Conservation (phyloP, 2,329 filamentous ascomycete species). For the Periconia digitata region DNA sequence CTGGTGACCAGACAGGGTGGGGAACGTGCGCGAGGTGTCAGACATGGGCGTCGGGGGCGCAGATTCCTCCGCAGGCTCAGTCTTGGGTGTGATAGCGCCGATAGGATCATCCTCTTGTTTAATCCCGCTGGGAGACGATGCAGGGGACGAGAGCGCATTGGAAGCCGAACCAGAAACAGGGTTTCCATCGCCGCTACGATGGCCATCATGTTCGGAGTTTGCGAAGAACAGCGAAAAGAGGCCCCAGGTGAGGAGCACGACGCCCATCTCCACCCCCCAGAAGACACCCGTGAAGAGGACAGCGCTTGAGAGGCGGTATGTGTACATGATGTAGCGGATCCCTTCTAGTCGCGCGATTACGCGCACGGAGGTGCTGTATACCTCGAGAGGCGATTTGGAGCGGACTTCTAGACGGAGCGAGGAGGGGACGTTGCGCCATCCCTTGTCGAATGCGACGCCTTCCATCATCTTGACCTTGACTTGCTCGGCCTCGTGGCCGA, state of each 20-base stretch:
- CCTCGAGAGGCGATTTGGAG: slow-evolving; percentile 68
- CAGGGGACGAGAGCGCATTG: too few relatives aligned
- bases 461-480: slow-evolving; percentile 75
- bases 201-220: slow-evolving; percentile 10
- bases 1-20: slow-evolving; percentile 48
- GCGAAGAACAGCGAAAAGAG: slow-evolving; percentile 50
- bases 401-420: slow-evolving; percentile 68
- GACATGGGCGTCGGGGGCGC: slow-evolving; percentile 38
- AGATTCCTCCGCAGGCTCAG: slow-evolving; percentile 11
- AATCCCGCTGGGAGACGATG: background rate
- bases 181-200: slow-evolving; percentile 18
- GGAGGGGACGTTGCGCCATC: slow-evolving; percentile 55
- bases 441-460: slow-evolving; percentile 63
- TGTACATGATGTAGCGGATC: slow-evolving; percentile 76
- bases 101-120: background rate
- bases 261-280: slow-evolving; percentile 74
- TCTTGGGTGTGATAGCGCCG: slow-evolving; percentile 15
- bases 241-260: slow-evolving; percentile 67
- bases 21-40: slow-evolving; percentile 53
- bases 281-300: slow-evolving; percentile 69
- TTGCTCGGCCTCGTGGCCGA: slow-evolving; percentile 63
- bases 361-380: slow-evolving; percentile 69
- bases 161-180: too few relatives aligned
- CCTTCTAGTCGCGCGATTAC: slow-evolving; percentile 77
- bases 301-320: slow-evolving; percentile 72